Evolutionary conservation across 2,329 filamentous ascomycete genomes (phyloP), one percentile per base, ranked within the genome.

Genomic region (Calonectria multiphialidica): DNA sequence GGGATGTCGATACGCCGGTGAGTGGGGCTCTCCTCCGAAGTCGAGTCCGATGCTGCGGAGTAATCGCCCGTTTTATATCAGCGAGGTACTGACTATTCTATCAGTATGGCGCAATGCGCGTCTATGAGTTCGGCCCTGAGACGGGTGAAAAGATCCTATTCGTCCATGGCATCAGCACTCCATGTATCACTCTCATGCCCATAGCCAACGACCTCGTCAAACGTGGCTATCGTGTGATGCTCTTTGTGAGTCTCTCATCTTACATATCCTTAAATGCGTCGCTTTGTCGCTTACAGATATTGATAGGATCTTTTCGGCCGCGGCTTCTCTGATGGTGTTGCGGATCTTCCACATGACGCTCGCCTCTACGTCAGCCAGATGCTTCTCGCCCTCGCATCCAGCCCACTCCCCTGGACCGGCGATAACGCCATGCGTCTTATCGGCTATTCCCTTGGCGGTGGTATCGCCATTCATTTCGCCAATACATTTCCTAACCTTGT

Each of bases 391-490:
- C 85, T 96, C 13, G 88, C 90, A 30, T 95, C 93, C 1, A 95
- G 93, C 2, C 87, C 90, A 0, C 84, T 96, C 3, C 77, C 90
- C 16, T 95, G 93, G 93, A 92, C 90, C 0, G 89, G 90, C 50
- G 74, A 80, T 16, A 78, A 81, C 50, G 88, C 86, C 59, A 91
- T 97, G 80, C 89, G 89, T 59, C 83, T 98, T 23, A 84, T 96
- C 15, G 95, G 95, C 13, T 98, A 97, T 83, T 96, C 93, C 0
- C 88, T 98, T 1, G 95, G 95, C 70, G 95, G 95, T 57, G 94
- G 93, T 65, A 92, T 98, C 68, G 91, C 92, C 5, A 90, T 92
- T 7, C 90, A 92, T 72, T 96, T 97, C 80, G 91, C 94, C 8
- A 90, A 90, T 12, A 89, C 92, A 70, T 95, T 96, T 80, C 93